Base-by-base conservation (phyloP, 768 basidiomycete genomes). In the Termitomyces sp. region DNA sequence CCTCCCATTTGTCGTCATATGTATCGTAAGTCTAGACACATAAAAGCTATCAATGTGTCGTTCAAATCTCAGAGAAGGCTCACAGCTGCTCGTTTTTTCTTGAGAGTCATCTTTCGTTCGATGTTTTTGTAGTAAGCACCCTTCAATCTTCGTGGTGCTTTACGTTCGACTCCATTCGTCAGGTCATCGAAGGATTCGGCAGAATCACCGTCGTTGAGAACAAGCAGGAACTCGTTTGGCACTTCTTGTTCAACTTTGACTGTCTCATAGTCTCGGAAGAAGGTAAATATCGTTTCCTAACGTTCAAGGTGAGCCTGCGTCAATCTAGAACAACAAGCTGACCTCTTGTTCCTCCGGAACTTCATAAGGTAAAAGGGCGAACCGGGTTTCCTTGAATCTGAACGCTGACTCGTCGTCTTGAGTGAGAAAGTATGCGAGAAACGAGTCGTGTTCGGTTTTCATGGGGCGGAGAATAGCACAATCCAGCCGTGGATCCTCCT, bases 111-210 rank as follows among this genome's bases (percentile, higher is more conserved):
- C 71, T 92, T 93, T 45, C 90, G 82, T 70, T 91, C 89, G 52
- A 93, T 90, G 65, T 85, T 86, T 70, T 91, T 93, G 72, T 92
- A 93, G 64, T 89, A 93, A 0, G 86, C 91, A n/a, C 87, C 90
- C 64, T 81, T 83, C 26, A 70, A 65, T 62, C 77, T 75, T 14
- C 56, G 62, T 22, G 66, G 48, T 14, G 44, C 55, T 35, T 61
- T 63, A 12, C 63, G 62, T 21, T 64, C 60, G 30, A 72, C 64
- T 28, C 71, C 70, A 28, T 72, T 67, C 22, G 68, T 65, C 11
- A 73, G 62, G n/a, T 72, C 68, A 37, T 74, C 71, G 26, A 72
- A 64, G 30, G 66, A 66, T 24, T 70, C 58, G 19, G 61, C 61
- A 28, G 69, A 61, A 60, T 78, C 73, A 2, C 80, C 87, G 32